A percentile compares a stretch with the other conserved stretches of the same genome.
These are phyloP conservation scores for Metschnikowia lachancei DNA, from an alignment of 805 yeast genomes.

Conservation along the genomic window DNA sequence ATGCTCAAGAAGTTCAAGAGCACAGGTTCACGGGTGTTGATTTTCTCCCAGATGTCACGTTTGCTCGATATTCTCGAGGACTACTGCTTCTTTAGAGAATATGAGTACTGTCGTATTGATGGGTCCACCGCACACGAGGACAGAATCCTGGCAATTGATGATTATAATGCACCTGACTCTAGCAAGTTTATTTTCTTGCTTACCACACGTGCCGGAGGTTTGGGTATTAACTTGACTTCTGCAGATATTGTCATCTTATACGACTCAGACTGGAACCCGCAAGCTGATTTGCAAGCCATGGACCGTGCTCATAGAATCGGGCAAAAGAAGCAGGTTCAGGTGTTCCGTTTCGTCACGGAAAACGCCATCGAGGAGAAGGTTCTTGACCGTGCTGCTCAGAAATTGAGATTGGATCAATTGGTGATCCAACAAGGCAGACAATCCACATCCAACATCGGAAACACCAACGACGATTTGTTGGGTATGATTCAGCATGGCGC, in stretches of 20 bases:
- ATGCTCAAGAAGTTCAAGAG: constrained; percentile 65
- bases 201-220: constrained; percentile 96
- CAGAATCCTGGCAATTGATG: constrained; percentile 88
- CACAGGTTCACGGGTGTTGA: constrained; percentile 85
- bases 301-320: constrained; percentile 98
- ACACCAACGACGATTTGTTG: constrained; percentile 76
- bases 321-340: constrained; percentile 92
- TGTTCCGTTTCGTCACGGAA: constrained; percentile 89
- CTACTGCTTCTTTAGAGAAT: constrained; percentile 81
- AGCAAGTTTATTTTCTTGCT: constrained; percentile 79
- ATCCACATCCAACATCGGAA: constrained; percentile 52
- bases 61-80: constrained; percentile 87
- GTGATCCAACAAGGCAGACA: constrained; percentile 80
- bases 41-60: constrained; percentile 93
- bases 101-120: constrained; percentile 86
- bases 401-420: constrained; percentile 84
- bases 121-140: constrained; percentile 93
- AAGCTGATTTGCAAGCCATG: constrained; percentile 97
- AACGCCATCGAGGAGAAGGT: constrained; percentile 96
- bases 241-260: constrained; percentile 87
- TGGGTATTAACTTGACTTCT: constrained; percentile 87
- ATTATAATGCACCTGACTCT: constrained; percentile 78
- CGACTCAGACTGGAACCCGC: constrained; percentile 98
- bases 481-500: constrained; percentile 99
- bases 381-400: constrained; percentile 92